These are phyloP conservation scores for Fusarium tuaranense DNA, from an alignment of 2,329 filamentous ascomycete genomes.

Conservation along the genomic window DNA sequence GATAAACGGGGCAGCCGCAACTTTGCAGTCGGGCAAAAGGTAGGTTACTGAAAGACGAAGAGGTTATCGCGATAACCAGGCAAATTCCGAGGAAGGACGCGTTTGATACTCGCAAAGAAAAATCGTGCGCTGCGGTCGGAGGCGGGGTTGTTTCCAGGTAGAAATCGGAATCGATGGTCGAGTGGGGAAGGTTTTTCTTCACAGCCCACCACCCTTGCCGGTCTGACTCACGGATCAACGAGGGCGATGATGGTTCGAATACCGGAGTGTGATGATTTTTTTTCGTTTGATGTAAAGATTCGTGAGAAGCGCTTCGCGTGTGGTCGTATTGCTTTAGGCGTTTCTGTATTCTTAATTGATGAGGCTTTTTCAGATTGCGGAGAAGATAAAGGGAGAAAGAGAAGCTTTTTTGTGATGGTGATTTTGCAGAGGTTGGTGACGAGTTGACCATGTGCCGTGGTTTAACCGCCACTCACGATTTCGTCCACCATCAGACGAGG, in stretches of 20 bases:
- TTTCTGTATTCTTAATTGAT: neutral
- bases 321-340: neutral
- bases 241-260: conserved; percentile 44
- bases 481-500: no score
- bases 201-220: conserved; percentile 2
- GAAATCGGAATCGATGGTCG: conserved; percentile 42
- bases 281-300: conserved; percentile 11
- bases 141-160: conserved; percentile 37
- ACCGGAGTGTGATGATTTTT: conserved; percentile 25
- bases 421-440: conserved; percentile 22
- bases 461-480: conserved; percentile 5
- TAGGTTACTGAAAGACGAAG: neutral
- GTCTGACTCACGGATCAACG: conserved; percentile 33
- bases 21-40: neutral
- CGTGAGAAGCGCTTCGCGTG: neutral
- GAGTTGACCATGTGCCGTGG: conserved; percentile 4
- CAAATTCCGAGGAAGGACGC: conserved; percentile 13
- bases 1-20: neutral
- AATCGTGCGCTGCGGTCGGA: conserved; percentile 35
- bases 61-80: conserved; percentile 34
- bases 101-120: conserved; percentile 40
- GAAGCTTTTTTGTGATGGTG: neutral
- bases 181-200: conserved; percentile 45
- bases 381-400: neutral
- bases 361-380: neutral